Percentiles rank a stretch among this genome's conserved stretches.
phyloP scores from a whole-genome alignment of 2,329 filamentous ascomycete species.

The Microcyclospora pomicola region DNA sequence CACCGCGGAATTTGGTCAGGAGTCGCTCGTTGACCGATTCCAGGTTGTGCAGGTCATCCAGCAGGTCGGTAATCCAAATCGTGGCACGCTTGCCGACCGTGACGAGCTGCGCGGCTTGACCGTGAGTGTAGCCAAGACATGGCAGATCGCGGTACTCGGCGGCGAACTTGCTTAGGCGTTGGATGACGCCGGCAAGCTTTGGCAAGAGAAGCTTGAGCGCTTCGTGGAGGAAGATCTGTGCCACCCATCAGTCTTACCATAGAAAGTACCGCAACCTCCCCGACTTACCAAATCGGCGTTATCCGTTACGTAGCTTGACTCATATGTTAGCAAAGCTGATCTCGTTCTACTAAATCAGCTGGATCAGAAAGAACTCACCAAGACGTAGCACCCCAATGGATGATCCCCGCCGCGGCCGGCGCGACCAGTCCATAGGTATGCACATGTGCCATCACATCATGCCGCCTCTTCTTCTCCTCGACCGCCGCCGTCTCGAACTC shows the following conservation, averaged over 20 bases:
- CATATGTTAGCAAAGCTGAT: neutral
- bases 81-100: constrained; percentile 53
- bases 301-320: constrained; percentile 46
- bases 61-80: constrained; percentile 62
- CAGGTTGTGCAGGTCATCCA: constrained; percentile 62
- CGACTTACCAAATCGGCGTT: constrained; percentile 50
- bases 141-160: constrained; percentile 58
- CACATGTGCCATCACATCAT: constrained; percentile 42
- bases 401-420: constrained; percentile 67
- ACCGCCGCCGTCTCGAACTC: constrained; percentile 35
- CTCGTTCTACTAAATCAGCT: neutral
- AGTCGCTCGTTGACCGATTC: constrained; percentile 55
- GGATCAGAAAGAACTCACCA: constrained; percentile 21
- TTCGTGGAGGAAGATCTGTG: constrained; percentile 53
- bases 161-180: constrained; percentile 60
- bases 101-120: constrained; percentile 45
- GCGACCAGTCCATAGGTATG: constrained; percentile 55
- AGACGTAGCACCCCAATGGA: constrained; percentile 59
- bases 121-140: constrained; percentile 64
- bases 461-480: constrained; percentile 33
- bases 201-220: constrained; percentile 62
- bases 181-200: constrained; percentile 66
- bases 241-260: neutral
- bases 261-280: neutral
- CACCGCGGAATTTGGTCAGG: constrained; percentile 52